Base-by-base conservation (phyloP, 129 eudicot species). In the Gnaphalium uliginosum region DNA sequence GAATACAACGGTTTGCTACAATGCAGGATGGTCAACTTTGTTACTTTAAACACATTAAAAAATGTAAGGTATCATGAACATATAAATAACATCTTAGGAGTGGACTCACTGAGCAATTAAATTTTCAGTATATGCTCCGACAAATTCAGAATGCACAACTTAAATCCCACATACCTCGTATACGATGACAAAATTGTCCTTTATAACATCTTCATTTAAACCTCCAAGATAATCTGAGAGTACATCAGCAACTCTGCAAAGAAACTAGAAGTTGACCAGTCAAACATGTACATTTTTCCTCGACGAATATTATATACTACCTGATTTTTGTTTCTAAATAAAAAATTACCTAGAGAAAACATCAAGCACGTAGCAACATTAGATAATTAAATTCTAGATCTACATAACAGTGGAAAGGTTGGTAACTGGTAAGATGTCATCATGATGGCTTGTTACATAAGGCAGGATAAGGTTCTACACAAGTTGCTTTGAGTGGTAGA, bases 161-260 rank as follows among this genome's bases (percentile, higher is more conserved):
- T 76, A 75, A 15, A 68, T 8, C 46, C 63, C 30, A 26, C 71
- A 30, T 88, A 94, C 99, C 97, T 94, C 96, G 75, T 94, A 94
- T 41, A 94, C 98, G 24, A 94, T 90, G 15, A 94, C 93, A 73
- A 94, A 94, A 63, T 94, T 94, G 64, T 94, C 98, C 90, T 94
- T 94, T 68, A 94, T 90, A 35, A 94, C 71, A 76, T 94, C 98
- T 83, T 94, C 98, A 84, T 94, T 90, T 77, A 94, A 70, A 64
- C 87, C 97, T 75, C 94, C 98, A 76, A 94, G 92, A 81, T 94
- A 94, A 66, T 89, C 96, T 51, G 93, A 78, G 78, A 94, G 96
- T 58, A 94, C 90, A 86, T 94, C 99, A 76, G 96, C 97, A 81
- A 89, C 99, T 85, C 97, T 90, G 96, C 96, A 90, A 81, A 94